Base-by-base conservation (phyloP, 495 filamentous ascomycete genomes). In the Penicillium longicatenatum region DNA sequence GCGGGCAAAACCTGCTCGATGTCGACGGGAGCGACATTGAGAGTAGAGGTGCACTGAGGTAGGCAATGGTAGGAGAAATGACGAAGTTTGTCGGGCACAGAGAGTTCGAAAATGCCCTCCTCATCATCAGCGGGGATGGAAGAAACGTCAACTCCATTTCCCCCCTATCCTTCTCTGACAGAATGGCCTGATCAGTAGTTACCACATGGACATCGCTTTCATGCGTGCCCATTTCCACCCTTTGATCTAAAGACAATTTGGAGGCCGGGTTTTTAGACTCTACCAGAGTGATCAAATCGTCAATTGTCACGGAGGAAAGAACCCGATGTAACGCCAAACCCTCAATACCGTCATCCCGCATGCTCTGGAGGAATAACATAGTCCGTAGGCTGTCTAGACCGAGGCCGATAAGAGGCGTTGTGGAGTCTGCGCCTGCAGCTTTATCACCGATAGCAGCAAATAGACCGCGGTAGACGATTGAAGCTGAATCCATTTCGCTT, bases 341-440 rank as follows among this genome's bases (percentile, higher is more conserved):
- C 21, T 29, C 29, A 22, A 49, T 31, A 7, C 12, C 29, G 45
- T 65, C 56, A 21, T 65, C 63, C 35, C 60, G 48, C 6, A 71
- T 31, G 24, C 55, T 60, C 39, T 71, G 64, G 12, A 82, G 60
- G 21, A 94, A 71, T 12, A 83, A 80, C 43, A 91, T 84, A 8
- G 86, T 85, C 0, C 86, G 86, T 11, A 94, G 87, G 1, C 89
- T 92, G 66, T 93, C 90, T 6, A 92, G 71, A 0, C 90, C 90
- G 0, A 93, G 71, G 29, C 91, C 87, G 62, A 89, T 92, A 20
- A 93, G 80, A 24, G 79, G 90, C 0, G 85, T 79, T 0, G 70
- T 4, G 10, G 17, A 9, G 14, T 63, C 70, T 31, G 90, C 75
- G 0, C 73, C 68, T 2, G 66, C 63, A 2, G 46, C 16, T 3